Evolutionary conservation across 1,284 basidiomycete genomes (phyloP), one percentile per base, ranked within the genome.

Genomic region (Ustilago vetiveriae): DNA sequence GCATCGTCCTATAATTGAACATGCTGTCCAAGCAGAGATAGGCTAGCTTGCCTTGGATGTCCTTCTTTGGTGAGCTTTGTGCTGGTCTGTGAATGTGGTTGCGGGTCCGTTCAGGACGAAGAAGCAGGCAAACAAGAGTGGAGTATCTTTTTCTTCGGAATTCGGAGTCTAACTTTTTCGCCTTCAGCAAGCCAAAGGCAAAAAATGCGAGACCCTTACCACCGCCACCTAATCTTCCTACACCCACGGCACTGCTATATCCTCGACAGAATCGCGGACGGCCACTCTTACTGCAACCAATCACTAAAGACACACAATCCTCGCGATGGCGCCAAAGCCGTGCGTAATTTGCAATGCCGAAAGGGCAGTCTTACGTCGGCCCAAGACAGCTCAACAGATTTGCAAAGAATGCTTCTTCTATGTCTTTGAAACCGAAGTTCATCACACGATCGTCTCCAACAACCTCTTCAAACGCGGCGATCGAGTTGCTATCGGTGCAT

Each of bases 351-450:
- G 94, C 84, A 83, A 86, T 22, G 87, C 86, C 4, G 85, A 89
- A 2, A 88, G 90, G 49, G 92, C 95, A 0, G 94, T 98, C 64
- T 84, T 99, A 35, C 94, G 92, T 78, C 86, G 95, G 19, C 95
- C 95, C 10, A 99, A 99, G 83, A 99, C 95, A 1, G 94, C 94
- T 0, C 94, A 97, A 80, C 91, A 93, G 80, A 94, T 97, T 72
- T 98, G 94, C 86, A 90, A 90, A 82, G 88, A 90, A 44, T 97
- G 94, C 81, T 97, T 97, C 84, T 99, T 93, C 85, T 88, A 89
- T 77, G 93, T 98, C 33, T 99, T 99, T 75, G 95, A 99, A 85
- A 95, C 92, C 0, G 95, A 99, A 82, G 90, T 99, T 30, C 96
- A 99, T 84, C 90, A 95, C 81, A 98, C 96, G 0, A 97, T 98